phyloP scores from a whole-genome alignment of 805 yeast genomes.

The Tetrapisispora arboricola region DNA sequence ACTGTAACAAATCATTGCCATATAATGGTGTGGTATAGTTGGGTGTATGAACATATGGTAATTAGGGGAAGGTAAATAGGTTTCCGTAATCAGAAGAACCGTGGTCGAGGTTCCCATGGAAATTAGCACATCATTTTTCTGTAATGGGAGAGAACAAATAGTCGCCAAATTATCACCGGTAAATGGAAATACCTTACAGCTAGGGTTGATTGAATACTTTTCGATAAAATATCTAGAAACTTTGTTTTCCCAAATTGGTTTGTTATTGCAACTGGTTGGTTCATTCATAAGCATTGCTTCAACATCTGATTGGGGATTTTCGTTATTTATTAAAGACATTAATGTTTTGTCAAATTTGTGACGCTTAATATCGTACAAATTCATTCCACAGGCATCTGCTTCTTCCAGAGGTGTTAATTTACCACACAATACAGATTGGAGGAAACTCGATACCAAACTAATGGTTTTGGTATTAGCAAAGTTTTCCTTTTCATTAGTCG shows the following conservation, averaged over 20 bases:
- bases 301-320: slow-evolving; percentile 5
- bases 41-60: slow-evolving; percentile 87
- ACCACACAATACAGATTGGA: slow-evolving; percentile 64
- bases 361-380: slow-evolving; percentile 61
- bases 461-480: slow-evolving; percentile 53
- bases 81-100: slow-evolving; percentile 67
- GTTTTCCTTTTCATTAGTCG: slow-evolving; percentile 38
- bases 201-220: slow-evolving; percentile 50
- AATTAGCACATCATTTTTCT: slow-evolving; percentile 64
- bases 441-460: slow-evolving; percentile 67
- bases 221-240: slow-evolving; percentile 51
- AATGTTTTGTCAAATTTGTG: slow-evolving; percentile 47
- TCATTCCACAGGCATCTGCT: slow-evolving; percentile 92
- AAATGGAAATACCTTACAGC: slow-evolving; percentile 60
- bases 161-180: slow-evolving; percentile 93
- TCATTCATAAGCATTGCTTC: slow-evolving; percentile 29
- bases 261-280: slow-evolving; percentile 32
- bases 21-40: slow-evolving; percentile 59
- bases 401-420: slow-evolving; percentile 56
- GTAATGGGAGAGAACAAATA: slow-evolving; percentile 67
- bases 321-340: slow-evolving; percentile 30
- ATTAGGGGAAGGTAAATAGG: slow-evolving; percentile 65
- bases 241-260: slow-evolving; percentile 34
- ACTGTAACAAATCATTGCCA: slow-evolving; percentile 94
- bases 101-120: slow-evolving; percentile 93